Percentiles rank a stretch among this genome's conserved stretches.
Evolutionary conservation across 139 green algal species (phyloP).

Genomic region (Parachlorella kessleri): DNA sequence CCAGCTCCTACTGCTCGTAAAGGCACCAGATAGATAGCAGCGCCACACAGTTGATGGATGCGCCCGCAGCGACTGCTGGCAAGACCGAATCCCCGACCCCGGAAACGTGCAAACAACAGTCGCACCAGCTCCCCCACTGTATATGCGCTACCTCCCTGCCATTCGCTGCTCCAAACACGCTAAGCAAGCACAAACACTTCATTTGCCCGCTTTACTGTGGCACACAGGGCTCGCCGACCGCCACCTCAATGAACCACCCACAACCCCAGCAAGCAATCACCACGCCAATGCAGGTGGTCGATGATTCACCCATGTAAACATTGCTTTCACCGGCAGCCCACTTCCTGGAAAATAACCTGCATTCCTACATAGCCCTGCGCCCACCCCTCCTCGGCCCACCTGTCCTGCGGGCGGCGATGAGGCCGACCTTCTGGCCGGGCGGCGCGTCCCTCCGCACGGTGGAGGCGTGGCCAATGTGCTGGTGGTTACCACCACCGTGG

Average conservation of each 20-base stretch:
- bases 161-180: not conserved
- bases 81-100: not conserved
- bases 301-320: not conserved
- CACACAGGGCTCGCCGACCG: not conserved
- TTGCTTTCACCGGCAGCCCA: not conserved
- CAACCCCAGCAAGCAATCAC: not conserved
- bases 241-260: too few relatives aligned
- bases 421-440: conserved; percentile 80
- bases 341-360: not conserved
- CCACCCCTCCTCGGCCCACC: conserved; percentile 24
- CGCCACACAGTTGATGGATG: not conserved
- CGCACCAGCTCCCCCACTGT: not conserved
- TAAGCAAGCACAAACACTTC: not conserved
- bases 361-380: too few relatives aligned
- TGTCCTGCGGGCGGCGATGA: conserved; percentile 85
- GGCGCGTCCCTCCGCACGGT: conserved; percentile 91
- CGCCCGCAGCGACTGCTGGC: not conserved
- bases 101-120: not conserved
- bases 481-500: conserved; percentile 99
- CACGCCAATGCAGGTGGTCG: not conserved
- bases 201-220: not conserved
- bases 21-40: too few relatives aligned
- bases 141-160: not conserved
- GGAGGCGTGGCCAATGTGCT: conserved; percentile 99
- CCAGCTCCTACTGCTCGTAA: not conserved